Percentiles rank a stretch among this genome's conserved stretches.
Conservation (phyloP, 1,284 basidiomycete genomes). For the Tetrapyrgos nigripes region DNA sequence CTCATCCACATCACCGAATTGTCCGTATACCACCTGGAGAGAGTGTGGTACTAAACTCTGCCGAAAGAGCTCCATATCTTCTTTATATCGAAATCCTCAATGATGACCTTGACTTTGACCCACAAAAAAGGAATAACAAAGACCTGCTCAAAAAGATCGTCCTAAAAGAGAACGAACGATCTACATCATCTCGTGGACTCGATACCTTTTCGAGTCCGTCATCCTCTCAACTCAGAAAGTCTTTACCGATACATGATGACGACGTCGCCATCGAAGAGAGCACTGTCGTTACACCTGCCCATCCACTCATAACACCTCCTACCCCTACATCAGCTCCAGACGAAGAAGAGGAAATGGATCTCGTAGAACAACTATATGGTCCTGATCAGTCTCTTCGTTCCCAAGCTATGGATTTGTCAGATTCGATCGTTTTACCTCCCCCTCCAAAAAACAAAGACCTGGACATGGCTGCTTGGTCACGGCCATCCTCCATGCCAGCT, state of each 20-base stretch:
- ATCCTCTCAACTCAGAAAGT: constrained; percentile 21
- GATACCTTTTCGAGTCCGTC: constrained; percentile 45
- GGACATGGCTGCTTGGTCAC: constrained; percentile 85
- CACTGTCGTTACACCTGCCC: constrained; percentile 23
- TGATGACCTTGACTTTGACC: constrained; percentile 95
- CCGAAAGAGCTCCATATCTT: constrained; percentile 94
- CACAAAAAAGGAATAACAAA: constrained; percentile 82
- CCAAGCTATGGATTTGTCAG: constrained; percentile 76
- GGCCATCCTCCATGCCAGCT: constrained; percentile 59
- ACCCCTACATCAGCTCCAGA: constrained; percentile 31
- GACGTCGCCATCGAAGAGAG: constrained; percentile 27
- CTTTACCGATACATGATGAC: constrained; percentile 24
- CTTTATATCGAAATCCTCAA: constrained; percentile 93
- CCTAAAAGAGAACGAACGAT: constrained; percentile 68
- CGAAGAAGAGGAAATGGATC: constrained; percentile 88
- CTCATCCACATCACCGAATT: constrained; percentile 89
- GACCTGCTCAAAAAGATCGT: constrained; percentile 88
- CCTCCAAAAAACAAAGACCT: constrained; percentile 90
- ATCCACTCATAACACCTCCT: constrained; percentile 28
- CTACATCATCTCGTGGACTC: constrained; percentile 60
- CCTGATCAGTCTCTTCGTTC: constrained; percentile 74
- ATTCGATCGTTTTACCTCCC: constrained; percentile 79
- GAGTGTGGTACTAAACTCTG: constrained; percentile 97
- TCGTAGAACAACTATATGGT: constrained; percentile 94
- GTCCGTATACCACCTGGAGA: constrained; percentile 98